Conservation (phyloP, 2,329 filamentous ascomycete genomes). For the Penicillium sp. region DNA sequence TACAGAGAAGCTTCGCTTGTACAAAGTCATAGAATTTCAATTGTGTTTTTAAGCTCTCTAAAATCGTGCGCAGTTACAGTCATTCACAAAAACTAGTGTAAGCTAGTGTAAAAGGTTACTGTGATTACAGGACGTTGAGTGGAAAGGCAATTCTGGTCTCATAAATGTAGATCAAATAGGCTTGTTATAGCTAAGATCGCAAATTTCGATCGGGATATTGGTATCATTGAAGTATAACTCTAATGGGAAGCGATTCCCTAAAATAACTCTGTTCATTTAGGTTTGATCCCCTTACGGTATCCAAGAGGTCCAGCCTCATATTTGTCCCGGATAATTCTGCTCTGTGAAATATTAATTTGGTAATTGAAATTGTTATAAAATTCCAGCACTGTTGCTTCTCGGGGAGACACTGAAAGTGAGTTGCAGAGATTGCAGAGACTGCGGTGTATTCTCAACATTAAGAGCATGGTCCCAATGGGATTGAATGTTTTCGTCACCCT, state of each 20-base stretch:
- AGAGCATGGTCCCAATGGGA: constrained; percentile 21
- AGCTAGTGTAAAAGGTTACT: neutral
- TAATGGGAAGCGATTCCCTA: neutral
- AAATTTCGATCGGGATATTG: neutral
- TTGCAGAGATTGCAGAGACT: neutral
- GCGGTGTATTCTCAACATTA: neutral
- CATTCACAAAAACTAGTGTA: neutral
- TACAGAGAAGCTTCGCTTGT: neutral
- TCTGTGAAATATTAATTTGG: neutral
- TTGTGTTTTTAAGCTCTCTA: neutral
- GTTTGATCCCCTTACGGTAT: neutral
- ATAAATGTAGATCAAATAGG: neutral
- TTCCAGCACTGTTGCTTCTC: neutral
- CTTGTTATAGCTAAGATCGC: neutral
- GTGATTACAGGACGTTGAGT: neutral
- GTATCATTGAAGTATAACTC: neutral
- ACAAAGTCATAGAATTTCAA: neutral
- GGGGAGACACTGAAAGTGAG: neutral
- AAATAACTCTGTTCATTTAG: neutral
- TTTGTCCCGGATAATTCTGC: neutral
- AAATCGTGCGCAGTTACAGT: too few species aligned
- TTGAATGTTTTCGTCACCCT: constrained; percentile 17
- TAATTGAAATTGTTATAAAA: neutral
- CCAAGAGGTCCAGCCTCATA: neutral
- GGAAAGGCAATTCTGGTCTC: neutral